Percentiles rank a stretch among this genome's conserved stretches.
Evolutionary conservation across 768 basidiomycete species (phyloP).

Genomic region (Pleurotus ostreatus): DNA sequence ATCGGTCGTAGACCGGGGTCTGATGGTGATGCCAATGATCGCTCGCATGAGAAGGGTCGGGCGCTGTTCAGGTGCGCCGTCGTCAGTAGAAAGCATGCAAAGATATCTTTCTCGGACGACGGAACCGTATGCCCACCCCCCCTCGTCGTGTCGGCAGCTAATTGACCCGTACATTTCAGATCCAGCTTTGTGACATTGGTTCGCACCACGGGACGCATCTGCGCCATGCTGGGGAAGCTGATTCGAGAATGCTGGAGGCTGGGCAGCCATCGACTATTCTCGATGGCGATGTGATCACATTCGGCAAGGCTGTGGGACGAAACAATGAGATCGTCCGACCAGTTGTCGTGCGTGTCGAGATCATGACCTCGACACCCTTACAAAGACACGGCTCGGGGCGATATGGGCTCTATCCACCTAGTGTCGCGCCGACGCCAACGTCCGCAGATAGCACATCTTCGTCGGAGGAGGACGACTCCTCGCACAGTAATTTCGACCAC

Average conservation of each 20-base stretch:
- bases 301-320: constrained; percentile 72
- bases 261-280: constrained; percentile 53
- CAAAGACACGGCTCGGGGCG: constrained; percentile 39
- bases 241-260: constrained; percentile 45
- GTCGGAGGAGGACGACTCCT: constrained; percentile 35
- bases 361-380: constrained; percentile 18
- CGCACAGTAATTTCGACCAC: constrained; percentile 13
- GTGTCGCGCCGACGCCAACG: constrained; percentile 36
- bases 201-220: constrained; percentile 80
- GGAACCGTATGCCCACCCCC: constrained; percentile 46
- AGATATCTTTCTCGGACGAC: constrained; percentile 66
- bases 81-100: constrained; percentile 76
- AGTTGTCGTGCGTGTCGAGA: constrained; percentile 55
- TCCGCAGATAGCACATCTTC: constrained; percentile 30
- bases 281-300: constrained; percentile 70
- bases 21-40: constrained; percentile 32
- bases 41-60: constrained; percentile 34
- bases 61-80: constrained; percentile 75
- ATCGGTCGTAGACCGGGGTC: constrained; percentile 67
- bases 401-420: constrained; percentile 50
- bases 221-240: constrained; percentile 44
- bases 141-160: neutral
- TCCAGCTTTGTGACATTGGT: constrained; percentile 62
- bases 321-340: constrained; percentile 59
- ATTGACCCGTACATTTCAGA: constrained; percentile 37